Base-by-base conservation (phyloP, 202 grass and related monocot genomes). In the Sporobolus alterniflorus region DNA sequence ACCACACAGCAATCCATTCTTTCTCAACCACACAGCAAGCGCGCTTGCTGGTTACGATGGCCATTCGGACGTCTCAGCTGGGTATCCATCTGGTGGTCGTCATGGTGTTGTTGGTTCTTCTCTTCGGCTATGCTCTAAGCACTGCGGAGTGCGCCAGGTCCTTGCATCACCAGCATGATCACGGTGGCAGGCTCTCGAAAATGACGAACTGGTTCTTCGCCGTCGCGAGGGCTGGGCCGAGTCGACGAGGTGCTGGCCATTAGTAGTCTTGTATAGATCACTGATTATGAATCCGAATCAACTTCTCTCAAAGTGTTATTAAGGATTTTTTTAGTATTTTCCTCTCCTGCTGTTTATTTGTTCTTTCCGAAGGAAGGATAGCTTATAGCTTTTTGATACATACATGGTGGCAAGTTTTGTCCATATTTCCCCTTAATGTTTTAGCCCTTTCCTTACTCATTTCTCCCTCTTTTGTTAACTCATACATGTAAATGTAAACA, bases 151-250 rank as follows among this genome's bases (percentile, higher is more conserved):
- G 87, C 77, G 87, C 84, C 33, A 90, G 92, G 33, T 76, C 88
- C 21, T 28, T 94, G 68, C 60, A 31, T 55, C 82, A 32, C 24
- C 46, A 21, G 59, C 81, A 29, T 24, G 48, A 67, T 10, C 60
- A 76, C 6, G 44, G 75, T 9, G 11, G 46, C 9, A 76, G 54
- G 33, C 65, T 83, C 44, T 75, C 92, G 0, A 48, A 64, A 42
- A 44, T 67, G 34, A 36, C n/a, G 8, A 81, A 71, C 55, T 67
- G 57, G 66, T 79, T 94, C 46, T 79, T 94, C 46, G 74, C 42
- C 41, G 75, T 94, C 4, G 92, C 90, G 13, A 94, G 76, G 56
- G 77, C 81, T 0, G 92, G 92, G 59, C 92, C 92, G 7, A 94
- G 92, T 48, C 49, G 39, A 1, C 82, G 82, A 65, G 92, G 92